These are phyloP conservation scores for Hylodesmum podocarpum DNA, from an alignment of 306 rosid genomes.

Conservation along the genomic window DNA sequence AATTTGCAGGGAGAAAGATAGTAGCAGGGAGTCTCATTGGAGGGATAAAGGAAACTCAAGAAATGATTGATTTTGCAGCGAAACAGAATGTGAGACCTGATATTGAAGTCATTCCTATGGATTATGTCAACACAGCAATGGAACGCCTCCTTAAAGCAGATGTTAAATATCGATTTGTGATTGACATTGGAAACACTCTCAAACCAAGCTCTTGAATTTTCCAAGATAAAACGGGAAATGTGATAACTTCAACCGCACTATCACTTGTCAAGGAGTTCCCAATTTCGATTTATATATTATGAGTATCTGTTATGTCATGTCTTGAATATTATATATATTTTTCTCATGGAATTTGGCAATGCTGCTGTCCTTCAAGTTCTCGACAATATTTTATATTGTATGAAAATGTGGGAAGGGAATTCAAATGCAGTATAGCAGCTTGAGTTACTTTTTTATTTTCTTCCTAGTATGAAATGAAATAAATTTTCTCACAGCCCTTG, in stretches of 20 bases:
- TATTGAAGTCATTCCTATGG: constrained; percentile 38
- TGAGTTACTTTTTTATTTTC: too few relatives aligned
- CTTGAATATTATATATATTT: too few relatives aligned
- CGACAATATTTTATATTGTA: too few relatives aligned
- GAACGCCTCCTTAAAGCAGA: constrained; percentile 42
- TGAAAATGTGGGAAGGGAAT: too few relatives aligned
- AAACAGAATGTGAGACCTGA: constrained; percentile 41
- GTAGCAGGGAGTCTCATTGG: constrained; percentile 36
- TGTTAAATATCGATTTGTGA: constrained; percentile 51
- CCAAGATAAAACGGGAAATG: not conserved
- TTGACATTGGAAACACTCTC: constrained; percentile 38
- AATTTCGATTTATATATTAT: not conserved
- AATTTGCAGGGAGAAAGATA: too few relatives aligned
- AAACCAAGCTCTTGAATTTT: constrained; percentile 1
- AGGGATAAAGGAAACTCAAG: constrained; percentile 45
- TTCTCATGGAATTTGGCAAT: too few relatives aligned
- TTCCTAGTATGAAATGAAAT: too few relatives aligned
- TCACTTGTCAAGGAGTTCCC: not conserved
- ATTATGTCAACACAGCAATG: constrained; percentile 45
- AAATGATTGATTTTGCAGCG: constrained; percentile 46
- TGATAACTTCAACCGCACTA: too few relatives aligned
- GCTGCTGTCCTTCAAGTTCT: too few relatives aligned
- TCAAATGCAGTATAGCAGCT: too few relatives aligned
- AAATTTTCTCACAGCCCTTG: too few relatives aligned
- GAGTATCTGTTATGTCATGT: not conserved